Percentiles rank a stretch among this genome's conserved stretches.
Conservation (phyloP, 306 rosid species). For the Canavalia gladiata region DNA sequence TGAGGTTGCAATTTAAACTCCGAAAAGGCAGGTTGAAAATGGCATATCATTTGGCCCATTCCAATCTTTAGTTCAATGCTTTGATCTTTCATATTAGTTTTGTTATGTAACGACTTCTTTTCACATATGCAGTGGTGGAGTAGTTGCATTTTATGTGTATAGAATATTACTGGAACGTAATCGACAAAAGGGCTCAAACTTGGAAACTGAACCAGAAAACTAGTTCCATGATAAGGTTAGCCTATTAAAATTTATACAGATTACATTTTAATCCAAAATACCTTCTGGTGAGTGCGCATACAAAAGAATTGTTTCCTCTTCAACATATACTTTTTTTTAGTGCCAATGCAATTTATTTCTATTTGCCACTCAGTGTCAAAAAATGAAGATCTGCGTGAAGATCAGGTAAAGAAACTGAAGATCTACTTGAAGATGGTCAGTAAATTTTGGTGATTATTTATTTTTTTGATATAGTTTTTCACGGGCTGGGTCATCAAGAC, state of each 20-base stretch:
- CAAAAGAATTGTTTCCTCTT: not conserved
- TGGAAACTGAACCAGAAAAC: constrained; percentile 58
- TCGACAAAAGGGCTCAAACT: constrained; percentile 54
- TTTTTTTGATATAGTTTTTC: constrained; percentile 38
- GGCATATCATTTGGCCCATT: not conserved
- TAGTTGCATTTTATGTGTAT: constrained; percentile 71
- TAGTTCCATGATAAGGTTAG: constrained; percentile 58
- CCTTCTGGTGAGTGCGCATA: constrained; percentile 11
- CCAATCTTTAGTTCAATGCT: constrained; percentile 7
- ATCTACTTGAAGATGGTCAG: constrained; percentile 28
- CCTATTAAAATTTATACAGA: constrained; percentile 26
- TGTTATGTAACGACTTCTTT: constrained; percentile 40
- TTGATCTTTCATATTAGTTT: constrained; percentile 25
- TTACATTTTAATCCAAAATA: not conserved
- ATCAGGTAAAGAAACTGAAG: constrained; percentile 13
- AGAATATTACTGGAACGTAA: constrained; percentile 63
- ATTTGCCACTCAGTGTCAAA: constrained; percentile 32
- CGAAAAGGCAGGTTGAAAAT: constrained; percentile 32
- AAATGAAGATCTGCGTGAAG: constrained; percentile 35
- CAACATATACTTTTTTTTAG: constrained; percentile 12
- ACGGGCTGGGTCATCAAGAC: constrained; percentile 28
- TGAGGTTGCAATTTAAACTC: constrained; percentile 30
- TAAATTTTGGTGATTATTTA: constrained; percentile 44
- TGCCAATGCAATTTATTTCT: constrained; percentile 25
- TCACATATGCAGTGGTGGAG: constrained; percentile 74